These are phyloP conservation scores for Euptelea pleiosperma DNA, from an alignment of 164 flowering plant species.

Conservation along the genomic window DNA sequence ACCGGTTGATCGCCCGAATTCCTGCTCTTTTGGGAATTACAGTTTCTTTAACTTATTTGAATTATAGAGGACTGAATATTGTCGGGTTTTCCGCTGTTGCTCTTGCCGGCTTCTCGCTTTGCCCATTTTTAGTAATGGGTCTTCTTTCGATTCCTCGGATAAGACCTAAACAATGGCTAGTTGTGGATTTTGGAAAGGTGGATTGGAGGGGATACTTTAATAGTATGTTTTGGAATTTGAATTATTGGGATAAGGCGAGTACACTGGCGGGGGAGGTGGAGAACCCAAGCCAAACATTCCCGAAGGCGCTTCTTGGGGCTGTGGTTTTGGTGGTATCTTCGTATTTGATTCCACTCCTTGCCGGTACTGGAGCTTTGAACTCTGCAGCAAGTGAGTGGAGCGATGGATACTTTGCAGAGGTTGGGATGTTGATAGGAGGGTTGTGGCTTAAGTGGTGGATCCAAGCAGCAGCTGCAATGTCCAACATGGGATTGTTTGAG, in stretches of 20 bases:
- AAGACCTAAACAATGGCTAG: slow-evolving; percentile 53
- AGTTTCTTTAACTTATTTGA: slow-evolving; percentile 65
- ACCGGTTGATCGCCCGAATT: slow-evolving; percentile 43
- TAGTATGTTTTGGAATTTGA: slow-evolving; percentile 88
- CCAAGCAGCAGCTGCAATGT: slow-evolving; percentile 86
- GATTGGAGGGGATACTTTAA: slow-evolving; percentile 87
- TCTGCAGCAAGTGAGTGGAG: slow-evolving; percentile 59
- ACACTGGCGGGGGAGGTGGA: slow-evolving; percentile 83
- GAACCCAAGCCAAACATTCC: slow-evolving; percentile 64
- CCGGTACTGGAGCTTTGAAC: slow-evolving; percentile 77
- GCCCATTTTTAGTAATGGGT: slow-evolving; percentile 66
- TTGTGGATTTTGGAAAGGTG: slow-evolving; percentile 54
- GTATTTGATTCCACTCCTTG: slow-evolving; percentile 77
- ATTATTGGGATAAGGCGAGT: slow-evolving; percentile 94
- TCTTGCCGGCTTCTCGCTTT: slow-evolving; percentile 69
- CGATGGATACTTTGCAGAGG: slow-evolving; percentile 90
- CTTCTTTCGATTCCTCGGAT: slow-evolving; percentile 64
- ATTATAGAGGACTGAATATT: slow-evolving; percentile 70
- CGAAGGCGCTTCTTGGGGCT: slow-evolving; percentile 73
- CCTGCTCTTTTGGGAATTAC: slow-evolving; percentile 76
- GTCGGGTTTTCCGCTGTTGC: slow-evolving; percentile 74
- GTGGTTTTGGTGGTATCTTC: slow-evolving; percentile 66
- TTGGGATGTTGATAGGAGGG: slow-evolving; percentile 84
- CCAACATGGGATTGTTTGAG: slow-evolving; percentile 87
- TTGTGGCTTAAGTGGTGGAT: slow-evolving; percentile 88